Evolutionary conservation across 768 basidiomycete species (phyloP), one percentile per base, ranked within the genome.

Genomic region (Pleurotus platypus): DNA sequence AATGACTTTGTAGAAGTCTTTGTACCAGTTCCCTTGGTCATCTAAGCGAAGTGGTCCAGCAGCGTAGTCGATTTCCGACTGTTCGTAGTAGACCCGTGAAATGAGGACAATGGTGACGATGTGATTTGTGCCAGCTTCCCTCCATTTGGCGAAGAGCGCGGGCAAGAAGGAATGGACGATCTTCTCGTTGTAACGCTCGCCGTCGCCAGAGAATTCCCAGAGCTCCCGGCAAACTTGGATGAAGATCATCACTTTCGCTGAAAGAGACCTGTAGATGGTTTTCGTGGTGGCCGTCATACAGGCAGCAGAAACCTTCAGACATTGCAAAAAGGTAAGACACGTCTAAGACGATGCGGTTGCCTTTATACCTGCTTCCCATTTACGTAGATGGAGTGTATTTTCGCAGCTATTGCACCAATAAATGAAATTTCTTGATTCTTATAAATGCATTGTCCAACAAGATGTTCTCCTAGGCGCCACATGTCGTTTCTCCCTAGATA

Each of bases 141-240:
- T 77, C 94, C 94, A 98, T 60, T 86, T 88, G 9, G 80, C 70
- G 64, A 98, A 94, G 3, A 98, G 80, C 12, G 89, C 82, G 1
- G 96, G 94, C 6, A 99, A 83, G 74, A 98, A 98, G 2, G 94
- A 92, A 67, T 98, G 94, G 2, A 96, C 89, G n/a, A 96, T 90
- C 74, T 98, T 98, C 69, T 98, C 97, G 67, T 92, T 89, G 71
- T 89, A 94, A 4, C 95, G 84, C 69, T 97, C 94, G 20, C 97
- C 97, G 60, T 98, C 97, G 37, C 92, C 94, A 20, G 94, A 83
- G 66, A 98, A 98, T 64, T 97, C 92, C 92, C 93, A 98, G 55
- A 97, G 83, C 67, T 98, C 97, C 48, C 87, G 84, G 68, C 94
- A 96, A 13, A 99, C 90, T 77, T 98, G 95, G 48, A 99, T 93